Evolutionary conservation across 345 rosid genomes (phyloP).

Genomic region (Carallia pectinifolia): DNA sequence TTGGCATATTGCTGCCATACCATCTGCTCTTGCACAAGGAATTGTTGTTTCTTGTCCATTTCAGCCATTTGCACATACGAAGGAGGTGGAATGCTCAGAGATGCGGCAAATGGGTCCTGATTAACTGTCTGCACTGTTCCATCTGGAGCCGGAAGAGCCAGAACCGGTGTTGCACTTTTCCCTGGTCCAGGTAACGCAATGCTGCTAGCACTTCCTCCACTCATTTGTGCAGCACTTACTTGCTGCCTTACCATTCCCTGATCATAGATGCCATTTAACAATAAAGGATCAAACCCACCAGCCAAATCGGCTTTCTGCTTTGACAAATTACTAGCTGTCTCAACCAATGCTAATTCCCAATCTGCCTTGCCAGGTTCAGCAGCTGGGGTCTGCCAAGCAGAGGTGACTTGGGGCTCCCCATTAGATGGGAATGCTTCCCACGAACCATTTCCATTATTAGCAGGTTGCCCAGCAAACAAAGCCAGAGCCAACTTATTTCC

Average conservation of each 20-base stretch:
- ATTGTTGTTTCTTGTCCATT: slow-evolving; percentile 66
- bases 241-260: slow-evolving; percentile 79
- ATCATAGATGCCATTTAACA: slow-evolving; percentile 90
- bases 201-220: slow-evolving; percentile 84
- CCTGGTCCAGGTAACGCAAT: slow-evolving; percentile 60
- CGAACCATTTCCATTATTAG: slow-evolving; percentile 46
- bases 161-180: slow-evolving; percentile 48
- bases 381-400: slow-evolving; percentile 87
- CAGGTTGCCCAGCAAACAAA: slow-evolving; percentile 58
- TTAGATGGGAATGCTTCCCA: slow-evolving; percentile 87
- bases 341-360: slow-evolving; percentile 94
- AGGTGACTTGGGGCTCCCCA: slow-evolving; percentile 55
- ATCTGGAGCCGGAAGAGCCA: slow-evolving; percentile 74
- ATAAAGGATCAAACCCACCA: slow-evolving; percentile 78
- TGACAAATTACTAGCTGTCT: slow-evolving; percentile 69
- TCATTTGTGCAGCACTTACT: slow-evolving; percentile 45
- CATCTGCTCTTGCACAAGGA: slow-evolving; percentile 62
- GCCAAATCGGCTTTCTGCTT: slow-evolving; percentile 72
- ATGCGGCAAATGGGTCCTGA: slow-evolving; percentile 66
- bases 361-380: slow-evolving; percentile 76
- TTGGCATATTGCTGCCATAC: slow-evolving; percentile 64
- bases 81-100: slow-evolving; percentile 59
- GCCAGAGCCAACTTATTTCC: slow-evolving; percentile 81
- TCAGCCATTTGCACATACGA: slow-evolving; percentile 66
- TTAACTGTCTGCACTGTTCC: slow-evolving; percentile 43